Base-by-base conservation (phyloP, 1,284 basidiomycete species). In the Rhodotorula sp. region DNA sequence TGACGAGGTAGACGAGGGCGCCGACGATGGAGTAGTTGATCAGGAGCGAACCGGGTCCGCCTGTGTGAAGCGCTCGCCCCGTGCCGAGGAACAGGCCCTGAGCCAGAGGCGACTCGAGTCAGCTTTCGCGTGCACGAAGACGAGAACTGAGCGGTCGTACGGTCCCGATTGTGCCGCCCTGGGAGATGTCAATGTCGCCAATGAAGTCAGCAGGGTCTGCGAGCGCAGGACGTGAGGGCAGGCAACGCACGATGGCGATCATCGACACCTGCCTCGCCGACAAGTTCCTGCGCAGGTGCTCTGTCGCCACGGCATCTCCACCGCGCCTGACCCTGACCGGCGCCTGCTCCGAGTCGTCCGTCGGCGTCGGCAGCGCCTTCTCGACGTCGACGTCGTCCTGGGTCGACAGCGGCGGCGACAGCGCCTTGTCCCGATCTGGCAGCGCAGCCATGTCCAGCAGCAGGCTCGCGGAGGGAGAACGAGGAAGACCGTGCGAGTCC, bases 21-120 rank as follows among this genome's bases (percentile, higher is more conserved):
- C 70, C 70, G 26, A 72, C 64, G 52, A 72, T 59, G n/a, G 62
- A 58, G 56, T 71, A 71, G 60, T 61, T 64, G 64, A 71, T 65
- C 48, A 71, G 52, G n/a, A 71, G 47, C 4, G 48, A 50, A 0
- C 46, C 70, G 7, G 70, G 70, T 7, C 70, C 70, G 24, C 67
- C 66, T 0, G 61, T 65, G 1, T 67, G 46, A 6, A 71, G 47
- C 3, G 59, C 34, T 16, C 57, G n/a, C 2, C 67, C 67, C 2
- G 70, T 69, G 11, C 63, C 58, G 8, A 68, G 46, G 40, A 64
- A 65, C 30, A 70, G 40, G 4, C 54, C 54, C 28, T 55, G 47
- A 5, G 34, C 34, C 5, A 34, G 34, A 10, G 1, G 18, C 18
- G 24, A 18, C 2, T 56, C n/a, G 22, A 28, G 24, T 34, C 28